Evolutionary conservation across 1,139 yeast genomes (phyloP), one percentile per base, ranked within the genome.

Genomic region (Geotrichum fermentans): DNA sequence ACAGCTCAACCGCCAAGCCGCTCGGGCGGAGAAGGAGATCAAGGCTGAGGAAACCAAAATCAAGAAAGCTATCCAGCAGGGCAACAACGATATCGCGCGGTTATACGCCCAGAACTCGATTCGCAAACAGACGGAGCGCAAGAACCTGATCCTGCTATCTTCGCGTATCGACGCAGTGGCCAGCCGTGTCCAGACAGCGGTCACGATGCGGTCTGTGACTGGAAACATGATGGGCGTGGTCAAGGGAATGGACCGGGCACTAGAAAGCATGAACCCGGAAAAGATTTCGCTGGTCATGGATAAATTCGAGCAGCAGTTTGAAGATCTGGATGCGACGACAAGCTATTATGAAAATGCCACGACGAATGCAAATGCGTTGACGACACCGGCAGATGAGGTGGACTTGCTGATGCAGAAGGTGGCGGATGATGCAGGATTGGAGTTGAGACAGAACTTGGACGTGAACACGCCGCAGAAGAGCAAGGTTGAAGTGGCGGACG

Each of bases 391-490:
- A 63, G 98, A 92, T 52, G 95, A 90, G 58, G 98, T 94, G 28
- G 97, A 92, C 65, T 78, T 84, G 53, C 73, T 94, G 61, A 79
- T 94, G 86, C 89, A 77, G 62, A 90, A 87, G 67, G 92, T 94
- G 30, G 98, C 98, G 0, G 99, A 94, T 64, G 98, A 92, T 65
- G 97, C 97, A 0, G 98, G 98, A 1, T 73, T 94, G 43, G 98
- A 94, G 64, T 74, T 92, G 73, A 83, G 83, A 61, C 97, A 90
- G 57, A 84, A 86, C 35, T 71, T 83, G 64, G 85, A 78, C 51
- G 72, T 78, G 20, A 60, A 53, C 61, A 55, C 69, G 8, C 70
- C 65, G 4, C 59, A 60, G 14, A 57, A 61, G 50, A 64, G 60
- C 8, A 58, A 65, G 42, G 73, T 77, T 53, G 65, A 70, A 20